Base-by-base conservation (phyloP, 805 yeast species). In the Pachysolen tannophilus region DNA sequence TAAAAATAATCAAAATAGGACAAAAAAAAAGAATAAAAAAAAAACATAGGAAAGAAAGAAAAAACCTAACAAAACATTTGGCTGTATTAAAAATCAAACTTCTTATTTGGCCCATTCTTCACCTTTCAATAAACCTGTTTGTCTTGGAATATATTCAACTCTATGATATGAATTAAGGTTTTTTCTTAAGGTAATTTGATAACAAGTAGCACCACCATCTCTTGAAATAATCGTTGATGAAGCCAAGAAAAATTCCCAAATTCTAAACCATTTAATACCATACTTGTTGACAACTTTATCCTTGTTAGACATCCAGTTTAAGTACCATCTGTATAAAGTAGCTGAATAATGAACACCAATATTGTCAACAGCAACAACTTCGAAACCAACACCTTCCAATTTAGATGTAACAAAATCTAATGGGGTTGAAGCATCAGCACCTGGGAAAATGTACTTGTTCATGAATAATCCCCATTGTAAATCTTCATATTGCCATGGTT, bases 371-470 rank as follows among this genome's bases (percentile, higher is more conserved):
- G 81, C 67, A 35, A 78, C 87, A 47, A 84, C 75, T 66, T 86
- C 96, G 55, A 86, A 86, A 3, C 95, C 95, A 39, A 81, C 75
- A 26, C 75, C 78, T 65, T 86, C 96, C 55, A 86, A 72, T 43
- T 72, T 65, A 43, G 81, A 72, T 41, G 78, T 67, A 44, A 85
- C 90, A 53, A 83, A 87, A 41, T 85, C 85, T 48, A 87, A 72
- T 26, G 96, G 96, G 38, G 96, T 87, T 6, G 94, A 84, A 32
- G 95, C 95, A 64, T 86, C 96, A 34, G 95, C 95, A 62, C 96
- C 96, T 29, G 96, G 95, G 85, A 86, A 86, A 56, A 86, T 81
- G 63, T 84, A 86, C 69, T 84, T 86, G 76, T 87, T 86, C 95
- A 86, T 87, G 63, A 86, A 86, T 56, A 87, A 68, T 50, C 96